Conservation (phyloP, 768 basidiomycete species). For the Atractiella rhizophila region DNA sequence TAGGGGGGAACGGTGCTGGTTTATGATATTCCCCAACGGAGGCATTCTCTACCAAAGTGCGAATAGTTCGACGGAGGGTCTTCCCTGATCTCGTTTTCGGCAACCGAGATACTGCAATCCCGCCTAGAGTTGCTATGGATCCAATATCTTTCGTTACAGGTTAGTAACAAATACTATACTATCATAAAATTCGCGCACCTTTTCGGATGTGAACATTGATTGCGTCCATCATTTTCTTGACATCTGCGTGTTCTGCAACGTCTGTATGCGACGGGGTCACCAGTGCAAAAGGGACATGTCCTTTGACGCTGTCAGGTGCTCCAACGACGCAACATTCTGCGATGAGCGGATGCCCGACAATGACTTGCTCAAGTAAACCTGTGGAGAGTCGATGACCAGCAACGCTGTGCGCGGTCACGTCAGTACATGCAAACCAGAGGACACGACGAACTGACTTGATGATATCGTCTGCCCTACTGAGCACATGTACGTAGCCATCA, state of each 20-base stretch:
- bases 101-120: neutral
- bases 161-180: neutral
- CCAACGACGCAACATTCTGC: conserved; percentile 4
- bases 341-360: neutral
- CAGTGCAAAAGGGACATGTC: neutral
- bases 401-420: neutral
- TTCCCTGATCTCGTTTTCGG: conserved; percentile 4
- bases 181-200: neutral
- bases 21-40: neutral
- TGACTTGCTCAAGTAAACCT: neutral
- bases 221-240: neutral
- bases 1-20: neutral
- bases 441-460: neutral
- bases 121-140: neutral
- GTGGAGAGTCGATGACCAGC: conserved; percentile 2
- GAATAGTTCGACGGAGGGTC: neutral
- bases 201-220: neutral
- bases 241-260: neutral
- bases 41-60: neutral
- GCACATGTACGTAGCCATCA: neutral
- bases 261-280: neutral
- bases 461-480: neutral
- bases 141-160: neutral
- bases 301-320: conserved; percentile 1
- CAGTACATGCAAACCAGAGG: neutral